Conservation (phyloP, 2,329 filamentous ascomycete genomes). For the Aspergillus clavatus region DNA sequence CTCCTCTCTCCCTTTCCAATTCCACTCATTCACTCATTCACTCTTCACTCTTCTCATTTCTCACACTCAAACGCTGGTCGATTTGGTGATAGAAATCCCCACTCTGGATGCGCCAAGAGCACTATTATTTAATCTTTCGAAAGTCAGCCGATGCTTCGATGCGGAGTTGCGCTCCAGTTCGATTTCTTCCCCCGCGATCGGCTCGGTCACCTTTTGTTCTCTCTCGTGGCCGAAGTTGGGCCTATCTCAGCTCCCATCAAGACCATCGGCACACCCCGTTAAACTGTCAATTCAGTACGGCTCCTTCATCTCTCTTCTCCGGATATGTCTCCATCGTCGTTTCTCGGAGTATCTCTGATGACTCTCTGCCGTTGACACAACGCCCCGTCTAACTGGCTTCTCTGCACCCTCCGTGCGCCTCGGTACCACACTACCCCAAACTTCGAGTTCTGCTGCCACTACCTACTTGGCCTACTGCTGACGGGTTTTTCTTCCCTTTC, state of each 20-base stretch:
- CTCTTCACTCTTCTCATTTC: no score
- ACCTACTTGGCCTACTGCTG: neutral
- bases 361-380: neutral
- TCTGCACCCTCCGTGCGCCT: neutral
- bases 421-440: neutral
- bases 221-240: no score
- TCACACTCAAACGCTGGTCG: no score
- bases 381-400: neutral
- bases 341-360: no score
- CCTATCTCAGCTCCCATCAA: no score
- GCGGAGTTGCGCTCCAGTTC: conserved; percentile 5
- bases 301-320: neutral
- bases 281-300: no score
- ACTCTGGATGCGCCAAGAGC: neutral
- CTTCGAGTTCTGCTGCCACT: neutral
- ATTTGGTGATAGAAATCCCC: no score
- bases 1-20: no score
- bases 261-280: no score
- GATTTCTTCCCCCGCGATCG: conserved; percentile 2
- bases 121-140: no score
- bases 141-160: neutral
- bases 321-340: no score
- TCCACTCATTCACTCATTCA: no score
- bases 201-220: neutral
- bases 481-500: neutral